These are phyloP conservation scores for Cucumis variabilis DNA, from an alignment of 331 rosid genomes.

Conservation along the genomic window DNA sequence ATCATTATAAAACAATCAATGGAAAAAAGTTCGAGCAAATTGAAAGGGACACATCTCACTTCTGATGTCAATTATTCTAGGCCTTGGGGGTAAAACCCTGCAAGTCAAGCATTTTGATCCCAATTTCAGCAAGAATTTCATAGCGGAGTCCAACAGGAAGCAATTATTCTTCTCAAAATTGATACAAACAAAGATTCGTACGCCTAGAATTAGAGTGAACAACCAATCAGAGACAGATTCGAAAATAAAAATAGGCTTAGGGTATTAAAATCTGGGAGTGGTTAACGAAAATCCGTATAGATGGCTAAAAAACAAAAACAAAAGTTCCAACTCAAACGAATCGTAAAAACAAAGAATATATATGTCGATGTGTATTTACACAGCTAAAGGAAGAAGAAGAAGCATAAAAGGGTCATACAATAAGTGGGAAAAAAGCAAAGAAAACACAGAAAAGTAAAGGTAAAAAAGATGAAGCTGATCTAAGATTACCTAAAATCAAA, in stretches of 20 bases:
- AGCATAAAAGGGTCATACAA: not conserved
- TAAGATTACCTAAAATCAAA: not conserved
- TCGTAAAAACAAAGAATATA: no score
- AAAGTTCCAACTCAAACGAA: not conserved
- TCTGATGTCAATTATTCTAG: not conserved
- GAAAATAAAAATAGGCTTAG: not conserved
- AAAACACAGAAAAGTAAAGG: not conserved
- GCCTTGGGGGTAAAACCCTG: not conserved
- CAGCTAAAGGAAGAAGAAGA: not conserved
- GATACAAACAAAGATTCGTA: not conserved
- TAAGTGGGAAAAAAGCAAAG: not conserved
- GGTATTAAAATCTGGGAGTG: not conserved
- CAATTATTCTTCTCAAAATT: not conserved
- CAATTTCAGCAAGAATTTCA: not conserved
- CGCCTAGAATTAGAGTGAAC: slow-evolving; percentile 1
- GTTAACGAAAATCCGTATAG: not conserved
- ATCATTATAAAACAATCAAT: not conserved
- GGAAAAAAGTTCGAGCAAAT: not conserved
- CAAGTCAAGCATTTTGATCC: not conserved
- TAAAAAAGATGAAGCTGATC: not conserved
- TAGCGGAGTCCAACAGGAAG: not conserved
- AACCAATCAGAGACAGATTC: not conserved
- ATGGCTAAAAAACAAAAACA: not conserved
- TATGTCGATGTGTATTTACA: not conserved
- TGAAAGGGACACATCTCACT: not conserved